A percentile compares a stretch with the other conserved stretches of the same genome.
Evolutionary conservation across 1,284 basidiomycete species (phyloP).

Genomic region (Sporisorium graminicola): DNA sequence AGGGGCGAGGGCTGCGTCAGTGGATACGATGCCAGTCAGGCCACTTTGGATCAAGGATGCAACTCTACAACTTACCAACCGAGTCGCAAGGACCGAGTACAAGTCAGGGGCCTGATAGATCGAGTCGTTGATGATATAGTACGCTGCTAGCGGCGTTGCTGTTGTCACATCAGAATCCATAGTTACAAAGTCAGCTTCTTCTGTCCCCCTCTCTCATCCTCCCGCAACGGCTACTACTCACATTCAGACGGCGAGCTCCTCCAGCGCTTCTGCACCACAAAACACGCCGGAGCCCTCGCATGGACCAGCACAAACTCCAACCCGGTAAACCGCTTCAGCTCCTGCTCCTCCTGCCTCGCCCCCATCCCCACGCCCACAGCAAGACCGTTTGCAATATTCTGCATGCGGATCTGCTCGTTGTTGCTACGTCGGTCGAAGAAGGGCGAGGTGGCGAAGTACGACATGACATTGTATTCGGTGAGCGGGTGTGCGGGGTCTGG

Average conservation of each 20-base stretch:
- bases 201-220: neutral
- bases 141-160: constrained; percentile 53
- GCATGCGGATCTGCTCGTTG: constrained; percentile 68
- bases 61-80: constrained; percentile 24
- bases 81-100: constrained; percentile 56
- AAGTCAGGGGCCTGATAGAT: constrained; percentile 66
- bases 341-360: constrained; percentile 48
- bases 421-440: constrained; percentile 65
- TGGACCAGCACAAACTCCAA: constrained; percentile 64
- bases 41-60: too few relatives aligned
- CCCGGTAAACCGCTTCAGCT: constrained; percentile 60
- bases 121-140: constrained; percentile 64
- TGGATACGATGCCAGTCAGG: too few relatives aligned
- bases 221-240: constrained; percentile 1
- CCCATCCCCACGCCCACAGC: constrained; percentile 11
- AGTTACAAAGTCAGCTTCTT: neutral
- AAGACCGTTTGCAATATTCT: constrained; percentile 56
- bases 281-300: constrained; percentile 44
- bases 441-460: constrained; percentile 64
- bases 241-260: constrained; percentile 31
- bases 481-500: constrained; percentile 33
- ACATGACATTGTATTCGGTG: constrained; percentile 57
- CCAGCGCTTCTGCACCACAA: constrained; percentile 63
- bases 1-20: too few relatives aligned
- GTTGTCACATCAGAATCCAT: neutral